Conservation (phyloP, 768 basidiomycete genomes). For the Leccinum boreale region DNA sequence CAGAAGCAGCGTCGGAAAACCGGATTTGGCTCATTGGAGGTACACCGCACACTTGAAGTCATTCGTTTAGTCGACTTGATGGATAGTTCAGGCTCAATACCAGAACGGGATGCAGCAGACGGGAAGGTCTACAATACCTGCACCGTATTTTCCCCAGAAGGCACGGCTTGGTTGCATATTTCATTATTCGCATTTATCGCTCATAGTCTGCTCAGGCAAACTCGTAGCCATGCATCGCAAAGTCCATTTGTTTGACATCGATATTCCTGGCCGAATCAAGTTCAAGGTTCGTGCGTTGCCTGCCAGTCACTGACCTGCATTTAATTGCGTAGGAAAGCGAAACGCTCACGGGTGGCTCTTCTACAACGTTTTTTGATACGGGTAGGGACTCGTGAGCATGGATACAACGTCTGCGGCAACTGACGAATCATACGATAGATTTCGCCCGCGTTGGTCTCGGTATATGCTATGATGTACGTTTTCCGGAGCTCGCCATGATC, state of each 20-base stretch:
- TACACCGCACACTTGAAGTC: conserved; percentile 22
- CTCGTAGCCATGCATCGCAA: conserved; percentile 89
- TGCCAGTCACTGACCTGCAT: background rate
- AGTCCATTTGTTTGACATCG: conserved; percentile 96
- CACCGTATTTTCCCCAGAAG: conserved; percentile 83
- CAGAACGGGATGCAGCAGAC: conserved; percentile 64
- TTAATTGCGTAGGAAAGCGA: conserved; percentile 70
- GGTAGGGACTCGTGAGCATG: conserved; percentile 41
- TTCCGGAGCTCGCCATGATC: conserved; percentile 92
- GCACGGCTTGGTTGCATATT: conserved; percentile 30
- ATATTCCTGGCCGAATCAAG: conserved; percentile 88
- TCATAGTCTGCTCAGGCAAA: conserved; percentile 51
- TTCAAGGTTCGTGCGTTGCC: conserved; percentile 63
- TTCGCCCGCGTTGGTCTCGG: conserved; percentile 97
- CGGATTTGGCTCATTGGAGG: conserved; percentile 93
- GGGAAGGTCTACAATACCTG: conserved; percentile 89
- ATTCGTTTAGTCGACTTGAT: background rate
- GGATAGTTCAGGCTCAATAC: conserved; percentile 75
- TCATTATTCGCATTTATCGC: background rate
- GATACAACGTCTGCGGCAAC: background rate
- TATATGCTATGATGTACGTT: conserved; percentile 94
- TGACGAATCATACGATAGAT: conserved; percentile 42
- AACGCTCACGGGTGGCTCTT: conserved; percentile 73
- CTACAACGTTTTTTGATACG: conserved; percentile 81
- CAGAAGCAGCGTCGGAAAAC: conserved; percentile 71